Evolutionary conservation across 768 basidiomycete genomes (phyloP), one percentile per base, ranked within the genome.

Genomic region (Kwoniella pini): DNA sequence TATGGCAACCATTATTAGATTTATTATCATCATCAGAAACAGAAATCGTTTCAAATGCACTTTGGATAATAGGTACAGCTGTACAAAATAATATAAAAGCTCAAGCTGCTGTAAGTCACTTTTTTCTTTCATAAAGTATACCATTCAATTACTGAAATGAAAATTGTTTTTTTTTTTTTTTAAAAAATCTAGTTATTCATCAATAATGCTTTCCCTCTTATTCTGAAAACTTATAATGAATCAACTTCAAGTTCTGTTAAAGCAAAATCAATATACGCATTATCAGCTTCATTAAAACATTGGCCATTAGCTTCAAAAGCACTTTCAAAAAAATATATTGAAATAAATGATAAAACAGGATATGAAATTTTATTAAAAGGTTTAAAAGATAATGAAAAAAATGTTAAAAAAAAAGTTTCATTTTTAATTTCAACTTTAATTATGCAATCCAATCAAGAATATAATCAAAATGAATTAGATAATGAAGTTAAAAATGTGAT

Each of bases 71-170:
- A 36, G 79, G 79, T 15, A 79, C 79, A 2, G 75, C 79, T 15
- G 72, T 77, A 3, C 77, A 80, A 57, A 80, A 80, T 67, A 80
- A 80, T 53, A 57, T 73, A n/a, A 76, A 78, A 60, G 77, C 79
- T 28, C 79, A 80, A 55, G 70, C 74, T 42, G 76, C 77, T n/a
- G 76, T 78, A 40, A 62, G 77, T 74, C n/a, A n/a, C n/a, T n/a
- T n/a, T n/a, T n/a, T n/a, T n/a, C n/a, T n/a, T n/a, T n/a, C n/a
- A n/a, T n/a, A n/a, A n/a, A n/a, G n/a, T n/a, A n/a, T n/a, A 36
- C 9, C 7, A 36, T 36, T 36, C 33, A 36, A 36, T 33, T 45
- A 15, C 2, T 44, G 38, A 21, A 24, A 30, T 17, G n/a, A n/a
- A n/a, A 45, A 28, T 24, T 2, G 19, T 17, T 46, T 24, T 46